phyloP scores from a whole-genome alignment of 495 filamentous ascomycete species.

The Talaromyces ruber region DNA sequence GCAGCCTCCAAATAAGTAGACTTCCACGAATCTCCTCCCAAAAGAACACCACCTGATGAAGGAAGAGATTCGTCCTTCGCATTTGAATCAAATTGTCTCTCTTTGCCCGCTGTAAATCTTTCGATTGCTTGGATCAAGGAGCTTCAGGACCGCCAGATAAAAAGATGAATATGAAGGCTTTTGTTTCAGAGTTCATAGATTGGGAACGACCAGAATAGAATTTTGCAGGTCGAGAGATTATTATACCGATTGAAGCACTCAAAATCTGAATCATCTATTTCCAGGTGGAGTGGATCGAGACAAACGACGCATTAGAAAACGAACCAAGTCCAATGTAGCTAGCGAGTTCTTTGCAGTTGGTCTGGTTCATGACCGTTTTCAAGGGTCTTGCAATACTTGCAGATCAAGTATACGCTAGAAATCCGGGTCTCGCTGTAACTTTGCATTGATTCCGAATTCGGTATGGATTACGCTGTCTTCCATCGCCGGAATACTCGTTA shows the following conservation, averaged over 20 bases:
- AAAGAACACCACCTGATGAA: not conserved
- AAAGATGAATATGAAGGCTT: not conserved
- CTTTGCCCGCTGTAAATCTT: not conserved
- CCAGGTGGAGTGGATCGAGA: too few relatives aligned
- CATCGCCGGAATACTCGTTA: too few relatives aligned
- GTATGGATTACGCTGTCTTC: not conserved
- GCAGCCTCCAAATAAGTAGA: conserved; percentile 1
- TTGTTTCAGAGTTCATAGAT: too few relatives aligned
- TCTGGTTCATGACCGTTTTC: too few relatives aligned
- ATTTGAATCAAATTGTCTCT: not conserved
- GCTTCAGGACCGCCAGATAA: not conserved
- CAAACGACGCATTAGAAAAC: too few relatives aligned
- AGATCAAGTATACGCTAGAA: too few relatives aligned
- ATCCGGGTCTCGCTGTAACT: too few relatives aligned
- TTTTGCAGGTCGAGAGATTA: not conserved
- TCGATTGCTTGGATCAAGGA: not conserved
- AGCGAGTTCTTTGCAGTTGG: too few relatives aligned
- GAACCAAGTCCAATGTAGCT: too few relatives aligned
- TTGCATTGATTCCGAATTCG: not conserved
- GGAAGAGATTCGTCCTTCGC: not conserved
- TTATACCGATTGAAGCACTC: not conserved
- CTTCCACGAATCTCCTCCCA: not conserved
- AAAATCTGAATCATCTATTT: too few relatives aligned
- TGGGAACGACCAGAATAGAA: not conserved
- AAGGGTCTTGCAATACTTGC: too few relatives aligned